These are phyloP conservation scores for Boletellus deceptivus DNA, from an alignment of 1,284 basidiomycete species.

Conservation along the genomic window DNA sequence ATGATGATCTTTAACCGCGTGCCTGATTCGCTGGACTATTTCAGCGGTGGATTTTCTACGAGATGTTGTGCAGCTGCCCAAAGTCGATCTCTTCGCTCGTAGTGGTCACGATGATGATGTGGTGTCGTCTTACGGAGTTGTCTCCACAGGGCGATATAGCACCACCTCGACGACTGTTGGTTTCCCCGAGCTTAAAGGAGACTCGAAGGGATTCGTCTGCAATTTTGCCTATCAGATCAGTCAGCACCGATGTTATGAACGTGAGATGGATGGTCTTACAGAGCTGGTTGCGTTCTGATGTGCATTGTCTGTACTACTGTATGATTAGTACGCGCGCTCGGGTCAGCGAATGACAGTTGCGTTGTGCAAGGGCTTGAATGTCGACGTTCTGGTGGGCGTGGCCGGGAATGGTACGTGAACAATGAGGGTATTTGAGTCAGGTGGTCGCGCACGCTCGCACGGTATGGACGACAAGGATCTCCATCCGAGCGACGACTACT, in stretches of 20 bases:
- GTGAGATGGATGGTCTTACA: slow-evolving; percentile 57
- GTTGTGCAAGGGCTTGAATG: no score
- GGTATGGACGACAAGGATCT: slow-evolving; percentile 68
- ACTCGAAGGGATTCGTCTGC: slow-evolving; percentile 51
- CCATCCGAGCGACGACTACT: slow-evolving; percentile 76
- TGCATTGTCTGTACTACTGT: slow-evolving; percentile 4
- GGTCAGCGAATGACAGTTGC: no score
- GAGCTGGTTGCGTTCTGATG: slow-evolving; percentile 54
- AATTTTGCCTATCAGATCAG: slow-evolving; percentile 62
- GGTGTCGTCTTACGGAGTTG: slow-evolving; percentile 57
- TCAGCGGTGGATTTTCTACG: slow-evolving; percentile 51
- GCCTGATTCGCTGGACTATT: slow-evolving; percentile 6
- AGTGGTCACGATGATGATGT: slow-evolving; percentile 38
- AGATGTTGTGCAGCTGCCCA: slow-evolving; percentile 45
- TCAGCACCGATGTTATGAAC: slow-evolving; percentile 59
- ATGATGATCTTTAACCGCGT: not conserved
- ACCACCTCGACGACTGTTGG: slow-evolving; percentile 41
- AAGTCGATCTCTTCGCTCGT: slow-evolving; percentile 41
- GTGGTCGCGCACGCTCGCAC: not conserved
- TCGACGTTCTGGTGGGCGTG: no score
- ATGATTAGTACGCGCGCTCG: slow-evolving; percentile 12
- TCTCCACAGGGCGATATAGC: slow-evolving; percentile 54
- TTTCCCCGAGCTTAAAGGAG: slow-evolving; percentile 42
- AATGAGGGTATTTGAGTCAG: no score
- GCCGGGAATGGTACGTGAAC: no score